Evolutionary conservation across 2,329 filamentous ascomycete species (phyloP).

Genomic region (Fusarium sp.): DNA sequence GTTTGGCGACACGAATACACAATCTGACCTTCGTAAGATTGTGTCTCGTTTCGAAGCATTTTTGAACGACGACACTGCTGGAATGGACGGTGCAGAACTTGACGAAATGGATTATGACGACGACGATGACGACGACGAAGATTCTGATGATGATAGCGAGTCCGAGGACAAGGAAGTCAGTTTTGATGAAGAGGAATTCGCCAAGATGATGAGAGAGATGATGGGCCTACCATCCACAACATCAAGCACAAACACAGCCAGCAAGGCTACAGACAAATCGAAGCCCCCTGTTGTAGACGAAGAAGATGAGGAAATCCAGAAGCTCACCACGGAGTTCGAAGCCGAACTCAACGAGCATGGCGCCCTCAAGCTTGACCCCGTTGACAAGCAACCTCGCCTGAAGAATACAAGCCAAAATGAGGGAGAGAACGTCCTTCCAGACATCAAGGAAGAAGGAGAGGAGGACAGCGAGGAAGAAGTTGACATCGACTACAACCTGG

Average conservation of each 20-base stretch:
- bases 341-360: conserved; percentile 77
- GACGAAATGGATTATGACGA: conserved; percentile 76
- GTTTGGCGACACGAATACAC: conserved; percentile 75
- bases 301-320: conserved; percentile 72
- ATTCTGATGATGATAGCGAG: conserved; percentile 68
- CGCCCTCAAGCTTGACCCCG: conserved; percentile 68
- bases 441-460: conserved; percentile 59
- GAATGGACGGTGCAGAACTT: conserved; percentile 80
- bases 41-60: conserved; percentile 95
- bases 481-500: conserved; percentile 86
- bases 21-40: conserved; percentile 87
- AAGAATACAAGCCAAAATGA: conserved; percentile 44
- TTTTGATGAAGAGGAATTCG: conserved; percentile 88
- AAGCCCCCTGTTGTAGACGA: conserved; percentile 53
- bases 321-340: conserved; percentile 78
- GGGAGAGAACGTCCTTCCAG: conserved; percentile 34
- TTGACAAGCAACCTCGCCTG: conserved; percentile 50
- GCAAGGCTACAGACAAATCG: conserved; percentile 8
- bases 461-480: conserved; percentile 70
- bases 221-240: conserved; percentile 71
- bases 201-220: conserved; percentile 91
- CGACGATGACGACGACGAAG: conserved; percentile 60
- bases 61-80: conserved; percentile 85
- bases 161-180: conserved; percentile 80
- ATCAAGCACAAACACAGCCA: not conserved